Evolutionary conservation across 495 filamentous ascomycete genomes (phyloP).

Genomic region (Trichoderma erinaceum): DNA sequence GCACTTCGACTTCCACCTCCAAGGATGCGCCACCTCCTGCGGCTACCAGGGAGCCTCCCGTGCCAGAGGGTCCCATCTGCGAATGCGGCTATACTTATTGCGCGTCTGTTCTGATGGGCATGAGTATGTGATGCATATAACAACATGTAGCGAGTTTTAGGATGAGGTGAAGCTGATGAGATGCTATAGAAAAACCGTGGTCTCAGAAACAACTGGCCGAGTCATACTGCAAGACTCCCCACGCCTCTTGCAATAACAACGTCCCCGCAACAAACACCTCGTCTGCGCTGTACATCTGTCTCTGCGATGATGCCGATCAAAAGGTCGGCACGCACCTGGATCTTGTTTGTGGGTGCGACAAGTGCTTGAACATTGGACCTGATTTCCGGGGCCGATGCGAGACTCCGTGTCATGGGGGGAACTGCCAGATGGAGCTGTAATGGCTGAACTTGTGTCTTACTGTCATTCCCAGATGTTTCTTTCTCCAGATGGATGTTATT

Average conservation of each 20-base stretch:
- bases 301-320: conserved; percentile 10
- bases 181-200: conserved; percentile 1
- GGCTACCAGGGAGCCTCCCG: background rate
- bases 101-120: conserved; percentile 5
- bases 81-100: conserved; percentile 15
- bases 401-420: background rate
- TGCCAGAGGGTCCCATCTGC: background rate
- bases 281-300: conserved; percentile 13
- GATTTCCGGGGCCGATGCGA: conserved; percentile 15
- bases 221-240: conserved; percentile 12
- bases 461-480: background rate
- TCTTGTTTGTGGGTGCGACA: conserved; percentile 13
- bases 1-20: background rate
- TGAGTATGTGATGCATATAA: background rate
- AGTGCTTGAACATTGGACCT: conserved; percentile 12
- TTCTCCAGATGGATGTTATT: background rate
- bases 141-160: background rate
- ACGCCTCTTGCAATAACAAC: background rate
- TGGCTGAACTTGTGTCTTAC: background rate
- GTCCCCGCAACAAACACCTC: conserved; percentile 6
- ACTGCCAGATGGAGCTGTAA: background rate
- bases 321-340: conserved; percentile 8
- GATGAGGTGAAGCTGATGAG: background rate
- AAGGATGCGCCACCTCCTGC: background rate
- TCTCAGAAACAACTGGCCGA: background rate